Conservation (phyloP, 2,329 filamentous ascomycete species). For the Stromatinia cepivora region DNA sequence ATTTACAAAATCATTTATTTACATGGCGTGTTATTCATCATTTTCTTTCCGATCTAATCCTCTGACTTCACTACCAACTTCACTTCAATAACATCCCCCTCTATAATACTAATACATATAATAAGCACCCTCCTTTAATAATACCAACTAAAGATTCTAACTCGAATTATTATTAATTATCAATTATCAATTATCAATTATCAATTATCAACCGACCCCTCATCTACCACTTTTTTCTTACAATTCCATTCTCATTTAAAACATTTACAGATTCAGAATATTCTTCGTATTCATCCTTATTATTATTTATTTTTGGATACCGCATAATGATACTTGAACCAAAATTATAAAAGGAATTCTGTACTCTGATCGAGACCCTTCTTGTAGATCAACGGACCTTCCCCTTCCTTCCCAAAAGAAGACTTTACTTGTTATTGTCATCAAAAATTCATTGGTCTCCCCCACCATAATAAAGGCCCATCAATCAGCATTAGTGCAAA, state of each 20-base stretch:
- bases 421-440: not conserved
- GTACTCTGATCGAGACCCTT: not conserved
- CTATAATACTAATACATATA: too few species aligned
- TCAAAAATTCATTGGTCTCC: not conserved
- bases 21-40: too few species aligned
- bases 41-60: too few species aligned
- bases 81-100: too few species aligned
- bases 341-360: not conserved
- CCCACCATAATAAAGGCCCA: not conserved
- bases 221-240: not conserved
- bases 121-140: too few species aligned
- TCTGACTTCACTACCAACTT: too few species aligned
- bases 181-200: too few species aligned
- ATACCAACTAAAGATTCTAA: too few species aligned
- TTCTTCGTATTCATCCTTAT: not conserved
- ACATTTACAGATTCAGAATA: too few species aligned
- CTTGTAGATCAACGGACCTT: not conserved
- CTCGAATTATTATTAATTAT: too few species aligned
- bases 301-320: not conserved
- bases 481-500: too few species aligned
- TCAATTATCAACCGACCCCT: not conserved
- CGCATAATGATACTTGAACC: not conserved
- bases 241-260: not conserved
- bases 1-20: too few species aligned
- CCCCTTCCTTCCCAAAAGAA: not conserved